Evolutionary conservation across 2,329 filamentous ascomycete species (phyloP).

Genomic region (Leptoxyphium fumago): DNA sequence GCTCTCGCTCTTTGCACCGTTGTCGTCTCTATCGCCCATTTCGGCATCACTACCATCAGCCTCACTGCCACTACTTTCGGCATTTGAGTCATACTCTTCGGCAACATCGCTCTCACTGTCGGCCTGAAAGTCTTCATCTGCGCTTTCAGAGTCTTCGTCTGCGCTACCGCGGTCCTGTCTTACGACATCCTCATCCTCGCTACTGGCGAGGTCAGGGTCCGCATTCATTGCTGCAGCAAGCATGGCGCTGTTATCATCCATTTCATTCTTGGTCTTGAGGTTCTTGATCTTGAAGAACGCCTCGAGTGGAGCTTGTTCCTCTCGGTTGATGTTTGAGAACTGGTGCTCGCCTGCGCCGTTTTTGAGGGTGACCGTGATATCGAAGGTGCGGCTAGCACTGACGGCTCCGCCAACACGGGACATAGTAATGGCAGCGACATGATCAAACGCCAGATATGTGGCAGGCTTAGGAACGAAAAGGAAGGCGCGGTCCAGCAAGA

Average conservation of each 20-base stretch:
- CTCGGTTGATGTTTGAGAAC: constrained; percentile 98
- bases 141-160: constrained; percentile 88
- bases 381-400: constrained; percentile 87
- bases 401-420: constrained; percentile 89
- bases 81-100: constrained; percentile 85
- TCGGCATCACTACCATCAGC: constrained; percentile 55
- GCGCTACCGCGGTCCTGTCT: constrained; percentile 72
- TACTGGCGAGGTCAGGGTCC: constrained; percentile 68
- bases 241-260: constrained; percentile 66
- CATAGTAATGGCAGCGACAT: constrained; percentile 82
- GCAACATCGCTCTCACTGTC: constrained; percentile 91
- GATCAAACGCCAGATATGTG: constrained; percentile 92
- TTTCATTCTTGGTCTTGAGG: constrained; percentile 95
- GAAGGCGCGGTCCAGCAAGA: constrained; percentile 94
- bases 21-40: constrained; percentile 45
- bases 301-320: constrained; percentile 93
- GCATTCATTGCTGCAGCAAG: constrained; percentile 64
- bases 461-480: constrained; percentile 98
- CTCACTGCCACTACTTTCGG: constrained; percentile 52
- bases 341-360: constrained; percentile 74
- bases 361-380: constrained; percentile 89
- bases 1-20: constrained; percentile 20
- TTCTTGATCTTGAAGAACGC: constrained; percentile 94
- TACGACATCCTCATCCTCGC: constrained; percentile 66
- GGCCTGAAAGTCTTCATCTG: constrained; percentile 89